A percentile compares a stretch with the other conserved stretches of the same genome.
phyloP scores from a whole-genome alignment of 352 stramenopile species.

The Globisporangium cylindrosporum region DNA sequence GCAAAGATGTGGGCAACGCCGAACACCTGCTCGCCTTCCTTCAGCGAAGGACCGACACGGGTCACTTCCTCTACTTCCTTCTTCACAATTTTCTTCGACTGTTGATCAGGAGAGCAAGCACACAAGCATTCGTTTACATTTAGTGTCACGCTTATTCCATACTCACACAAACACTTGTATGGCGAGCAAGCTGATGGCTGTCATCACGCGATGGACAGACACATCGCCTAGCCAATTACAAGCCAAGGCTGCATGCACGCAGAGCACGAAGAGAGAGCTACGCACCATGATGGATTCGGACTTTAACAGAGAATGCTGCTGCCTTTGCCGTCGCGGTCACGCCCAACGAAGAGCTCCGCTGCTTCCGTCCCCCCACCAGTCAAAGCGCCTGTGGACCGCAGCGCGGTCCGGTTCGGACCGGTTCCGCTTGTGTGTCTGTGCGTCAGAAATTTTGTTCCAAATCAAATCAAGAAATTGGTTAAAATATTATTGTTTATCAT shows the following conservation, averaged over 20 bases:
- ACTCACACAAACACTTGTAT: neutral
- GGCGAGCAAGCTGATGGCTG: too few relatives aligned
- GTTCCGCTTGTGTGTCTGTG: neutral
- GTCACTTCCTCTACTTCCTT: constrained; percentile 92
- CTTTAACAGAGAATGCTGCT: constrained; percentile 71
- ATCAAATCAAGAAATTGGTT: too few relatives aligned
- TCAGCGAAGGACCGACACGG: constrained; percentile 91
- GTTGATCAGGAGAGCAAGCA: neutral
- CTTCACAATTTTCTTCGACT: constrained; percentile 86
- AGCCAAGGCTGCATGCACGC: neutral
- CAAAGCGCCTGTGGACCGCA: constrained; percentile 13
- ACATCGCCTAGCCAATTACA: neutral
- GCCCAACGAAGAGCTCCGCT: neutral
- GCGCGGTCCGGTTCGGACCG: neutral
- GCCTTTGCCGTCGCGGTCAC: neutral
- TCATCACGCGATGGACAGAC: neutral
- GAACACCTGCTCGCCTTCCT: constrained; percentile 99
- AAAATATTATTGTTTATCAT: too few relatives aligned
- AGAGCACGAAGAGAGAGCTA: constrained; percentile 16
- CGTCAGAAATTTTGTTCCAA: neutral
- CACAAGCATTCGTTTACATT: neutral
- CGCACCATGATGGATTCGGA: constrained; percentile 86
- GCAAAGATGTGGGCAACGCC: constrained; percentile 99
- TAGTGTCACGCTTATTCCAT: neutral
- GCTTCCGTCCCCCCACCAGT: constrained; percentile 18